Conservation (phyloP, 2,329 filamentous ascomycete genomes). For the Geosmithia putterillii region DNA sequence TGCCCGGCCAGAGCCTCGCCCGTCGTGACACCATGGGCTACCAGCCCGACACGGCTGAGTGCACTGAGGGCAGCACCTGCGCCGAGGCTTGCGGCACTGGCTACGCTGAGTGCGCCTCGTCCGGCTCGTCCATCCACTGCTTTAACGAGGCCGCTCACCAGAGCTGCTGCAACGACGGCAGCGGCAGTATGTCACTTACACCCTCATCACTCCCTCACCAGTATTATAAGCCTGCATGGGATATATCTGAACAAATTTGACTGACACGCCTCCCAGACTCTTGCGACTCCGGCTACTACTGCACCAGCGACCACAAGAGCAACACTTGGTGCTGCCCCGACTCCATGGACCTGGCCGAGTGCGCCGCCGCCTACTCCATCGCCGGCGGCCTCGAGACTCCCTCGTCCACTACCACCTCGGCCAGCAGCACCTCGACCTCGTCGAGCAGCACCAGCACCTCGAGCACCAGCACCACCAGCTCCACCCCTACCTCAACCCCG, state of each 20-base stretch:
- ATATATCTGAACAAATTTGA: no score
- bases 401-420: conserved; percentile 16
- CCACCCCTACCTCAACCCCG: conserved; percentile 10
- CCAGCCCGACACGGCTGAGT: conserved; percentile 33
- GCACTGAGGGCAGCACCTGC: conserved; percentile 37
- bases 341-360: conserved; percentile 37
- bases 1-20: conserved; percentile 26
- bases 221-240: no score
- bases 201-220: not conserved
- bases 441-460: conserved; percentile 14
- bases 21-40: conserved; percentile 34
- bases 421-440: conserved; percentile 15
- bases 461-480: conserved; percentile 13
- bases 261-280: conserved; percentile 31
- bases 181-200: conserved; percentile 34
- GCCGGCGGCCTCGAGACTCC: conserved; percentile 29
- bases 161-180: conserved; percentile 43
- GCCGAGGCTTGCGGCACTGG: conserved; percentile 40
- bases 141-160: conserved; percentile 39
- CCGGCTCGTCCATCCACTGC: conserved; percentile 41
- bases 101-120: conserved; percentile 35
- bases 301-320: conserved; percentile 36
- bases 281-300: conserved; percentile 50
- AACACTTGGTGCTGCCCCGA: conserved; percentile 51
- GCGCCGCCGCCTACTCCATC: conserved; percentile 40